These are phyloP conservation scores for Ehretia macrophylla DNA, from an alignment of 257 asterid species.

Conservation along the genomic window DNA sequence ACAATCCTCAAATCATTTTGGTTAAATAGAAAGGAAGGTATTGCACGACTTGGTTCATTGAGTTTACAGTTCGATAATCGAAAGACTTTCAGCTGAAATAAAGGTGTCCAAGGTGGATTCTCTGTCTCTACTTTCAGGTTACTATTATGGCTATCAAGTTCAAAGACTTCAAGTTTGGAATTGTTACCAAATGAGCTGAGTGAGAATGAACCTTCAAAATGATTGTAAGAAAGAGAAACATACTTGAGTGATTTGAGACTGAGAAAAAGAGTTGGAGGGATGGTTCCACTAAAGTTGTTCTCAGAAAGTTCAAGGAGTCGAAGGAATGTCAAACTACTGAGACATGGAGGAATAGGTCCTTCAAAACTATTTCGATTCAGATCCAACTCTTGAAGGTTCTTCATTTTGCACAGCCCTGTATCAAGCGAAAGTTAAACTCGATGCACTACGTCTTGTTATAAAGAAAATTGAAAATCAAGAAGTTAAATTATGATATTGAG, in stretches of 20 bases:
- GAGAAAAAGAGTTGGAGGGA: slow-evolving; percentile 16
- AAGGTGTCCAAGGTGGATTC: slow-evolving; percentile 26
- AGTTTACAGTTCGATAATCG: slow-evolving; percentile 18
- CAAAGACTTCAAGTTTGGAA: slow-evolving; percentile 20
- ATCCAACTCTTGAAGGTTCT: slow-evolving; percentile 26
- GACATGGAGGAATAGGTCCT: slow-evolving; percentile 25
- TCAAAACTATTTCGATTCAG: slow-evolving; percentile 11
- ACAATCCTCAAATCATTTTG: too few species aligned
- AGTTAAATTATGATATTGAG: too few species aligned
- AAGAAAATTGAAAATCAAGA: too few species aligned
- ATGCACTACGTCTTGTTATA: neutral
- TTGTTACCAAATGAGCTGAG: neutral
- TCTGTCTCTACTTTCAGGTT: slow-evolving; percentile 16
- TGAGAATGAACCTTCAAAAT: slow-evolving; percentile 21
- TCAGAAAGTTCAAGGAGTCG: slow-evolving; percentile 14
- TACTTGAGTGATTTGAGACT: slow-evolving; percentile 18
- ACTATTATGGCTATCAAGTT: slow-evolving; percentile 9
- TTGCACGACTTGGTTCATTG: slow-evolving; percentile 1
- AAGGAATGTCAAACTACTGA: slow-evolving; percentile 25
- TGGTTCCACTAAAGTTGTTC: slow-evolving; percentile 15
- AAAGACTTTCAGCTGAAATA: slow-evolving; percentile 20
- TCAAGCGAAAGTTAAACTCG: too few species aligned
- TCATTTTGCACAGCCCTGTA: slow-evolving; percentile 29
- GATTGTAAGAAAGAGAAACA: slow-evolving; percentile 25
- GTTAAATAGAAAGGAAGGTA: slow-evolving; percentile 22